Evolutionary conservation across 345 rosid species (phyloP), one percentile per base, ranked within the genome.

Genomic region (Angophora floribunda): DNA sequence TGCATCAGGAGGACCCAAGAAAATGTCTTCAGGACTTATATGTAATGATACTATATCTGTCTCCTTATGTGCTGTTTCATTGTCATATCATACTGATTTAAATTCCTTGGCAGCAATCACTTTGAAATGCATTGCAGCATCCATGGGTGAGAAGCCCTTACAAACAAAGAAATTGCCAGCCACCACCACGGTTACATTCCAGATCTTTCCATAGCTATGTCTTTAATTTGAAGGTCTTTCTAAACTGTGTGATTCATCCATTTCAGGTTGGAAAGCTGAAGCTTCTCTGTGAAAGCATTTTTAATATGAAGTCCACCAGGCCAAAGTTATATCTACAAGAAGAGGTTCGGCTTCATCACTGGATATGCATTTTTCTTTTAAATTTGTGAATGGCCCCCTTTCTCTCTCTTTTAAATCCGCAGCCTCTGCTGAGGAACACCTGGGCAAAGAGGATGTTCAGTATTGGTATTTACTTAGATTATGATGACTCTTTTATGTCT

Each of bases 11-110:
- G 96, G 94, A 87, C 99, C 97, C 63, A 96, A 93, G 91, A 97
- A 96, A 91, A 94, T 97, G 93, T 92, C 99, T 88, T 94, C 97
- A 52, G 96, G 98, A 88, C 96, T 52, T 91, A 98, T 97, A 96
- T 45, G 94, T 52, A 88, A 36, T 28, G 55, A 86, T 86, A n/a
- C 32, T 32, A 79, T 55, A 6, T 52, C 70, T n/a, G 1, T 86
- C 86, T 52, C 52, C 79, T 79, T 63, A 51, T 85, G 15, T 26
- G 22, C 52, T 30, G 89, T 52, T 88, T 15, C n/a, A 79, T 86
- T 57, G 17, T 86, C 86, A 75, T 53, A 67, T 86, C 52, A 51
- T 59, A 16, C 80, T 47, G 44, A 28, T 89, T 44, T 85, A 41
- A 87, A 91, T 88, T 32, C 85, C 57, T 87, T 26, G 95, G 94